Evolutionary conservation across 352 stramenopile genomes (phyloP).

Genomic region (Pythium inflatum): DNA sequence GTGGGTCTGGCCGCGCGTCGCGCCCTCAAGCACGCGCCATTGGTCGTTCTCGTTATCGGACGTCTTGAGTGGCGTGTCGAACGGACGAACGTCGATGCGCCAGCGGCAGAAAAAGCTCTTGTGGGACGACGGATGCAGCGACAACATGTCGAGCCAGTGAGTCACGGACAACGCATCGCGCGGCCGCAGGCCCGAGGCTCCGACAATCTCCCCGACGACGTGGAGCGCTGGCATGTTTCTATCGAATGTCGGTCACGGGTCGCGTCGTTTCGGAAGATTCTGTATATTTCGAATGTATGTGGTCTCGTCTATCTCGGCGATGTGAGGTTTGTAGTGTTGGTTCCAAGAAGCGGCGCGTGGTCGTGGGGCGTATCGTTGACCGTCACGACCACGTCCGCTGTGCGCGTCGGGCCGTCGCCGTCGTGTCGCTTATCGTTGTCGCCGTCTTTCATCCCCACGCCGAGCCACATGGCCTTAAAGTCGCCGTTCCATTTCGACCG

Average conservation of each 20-base stretch:
- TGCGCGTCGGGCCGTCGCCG: not conserved
- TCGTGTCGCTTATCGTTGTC: slow-evolving; percentile 19
- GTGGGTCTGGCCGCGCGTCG: slow-evolving; percentile 50
- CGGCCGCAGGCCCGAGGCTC: slow-evolving; percentile 42
- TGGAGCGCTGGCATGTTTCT: slow-evolving; percentile 45
- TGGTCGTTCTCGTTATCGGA: not conserved
- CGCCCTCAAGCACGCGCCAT: slow-evolving; percentile 51
- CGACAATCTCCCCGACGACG: slow-evolving; percentile 55
- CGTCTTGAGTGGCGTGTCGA: slow-evolving; percentile 1
- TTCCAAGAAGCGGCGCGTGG: slow-evolving; percentile 22
- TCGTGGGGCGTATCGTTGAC: slow-evolving; percentile 23
- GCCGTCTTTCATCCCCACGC: slow-evolving; percentile 28
- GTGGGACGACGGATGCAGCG: slow-evolving; percentile 42
- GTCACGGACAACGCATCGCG: slow-evolving; percentile 26
- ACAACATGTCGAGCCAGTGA: slow-evolving; percentile 46
- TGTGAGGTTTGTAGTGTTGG: too few species aligned
- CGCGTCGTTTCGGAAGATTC: not conserved
- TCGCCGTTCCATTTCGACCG: slow-evolving; percentile 74
- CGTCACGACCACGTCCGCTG: not conserved
- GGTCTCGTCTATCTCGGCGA: slow-evolving; percentile 18
- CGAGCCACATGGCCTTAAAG: slow-evolving; percentile 65
- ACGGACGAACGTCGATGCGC: slow-evolving; percentile 33
- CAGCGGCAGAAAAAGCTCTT: slow-evolving; percentile 61
- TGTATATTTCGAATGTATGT: too few species aligned
- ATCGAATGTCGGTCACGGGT: too few species aligned